Conservation (phyloP, 331 rosid species). For the Rosa hybrid region DNA sequence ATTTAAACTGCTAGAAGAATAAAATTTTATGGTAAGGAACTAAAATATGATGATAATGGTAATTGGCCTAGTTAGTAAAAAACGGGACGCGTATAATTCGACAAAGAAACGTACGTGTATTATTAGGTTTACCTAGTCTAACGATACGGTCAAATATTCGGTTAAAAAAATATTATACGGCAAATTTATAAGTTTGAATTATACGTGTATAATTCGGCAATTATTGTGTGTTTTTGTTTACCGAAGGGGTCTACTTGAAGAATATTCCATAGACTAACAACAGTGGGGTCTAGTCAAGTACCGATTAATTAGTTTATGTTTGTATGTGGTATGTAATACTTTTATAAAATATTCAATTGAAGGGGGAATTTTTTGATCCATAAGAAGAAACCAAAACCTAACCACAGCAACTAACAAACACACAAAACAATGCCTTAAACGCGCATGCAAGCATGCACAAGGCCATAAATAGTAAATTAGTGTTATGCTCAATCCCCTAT, state of each 20-base stretch:
- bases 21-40: no score
- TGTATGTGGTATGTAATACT: conserved; percentile 2
- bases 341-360: background rate
- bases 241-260: background rate
- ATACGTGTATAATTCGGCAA: no score
- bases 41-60: background rate
- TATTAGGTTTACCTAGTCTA: no score
- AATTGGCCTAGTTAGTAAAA: no score
- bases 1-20: no score
- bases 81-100: no score
- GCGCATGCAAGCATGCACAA: conserved; percentile 83
- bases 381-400: background rate
- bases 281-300: background rate
- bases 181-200: no score
- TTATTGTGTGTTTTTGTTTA: background rate
- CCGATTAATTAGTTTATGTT: background rate
- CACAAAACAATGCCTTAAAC: conserved; percentile 65
- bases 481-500: conserved; percentile 47
- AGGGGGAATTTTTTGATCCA: background rate
- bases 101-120: no score
- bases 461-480: conserved; percentile 30
- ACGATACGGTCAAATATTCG: no score
- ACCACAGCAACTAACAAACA: conserved; percentile 38
- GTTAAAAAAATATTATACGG: no score
- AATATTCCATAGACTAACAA: conserved; percentile 4